phyloP scores from a whole-genome alignment of 495 filamentous ascomycete genomes.

The Penicillium tannophilum region DNA sequence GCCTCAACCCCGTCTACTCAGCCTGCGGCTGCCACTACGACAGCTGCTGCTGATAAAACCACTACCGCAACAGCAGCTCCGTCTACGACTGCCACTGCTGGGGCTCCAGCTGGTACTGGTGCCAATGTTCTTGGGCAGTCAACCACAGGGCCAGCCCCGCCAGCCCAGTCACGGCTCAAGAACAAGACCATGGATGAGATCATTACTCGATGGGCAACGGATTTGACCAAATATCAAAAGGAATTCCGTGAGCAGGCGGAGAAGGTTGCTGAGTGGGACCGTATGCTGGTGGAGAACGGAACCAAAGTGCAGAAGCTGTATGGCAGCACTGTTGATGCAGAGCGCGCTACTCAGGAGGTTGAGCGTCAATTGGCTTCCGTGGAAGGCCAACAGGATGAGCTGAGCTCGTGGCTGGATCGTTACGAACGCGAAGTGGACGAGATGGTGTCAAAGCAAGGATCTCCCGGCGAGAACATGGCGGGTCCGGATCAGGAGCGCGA shows the following conservation, averaged over 20 bases:
- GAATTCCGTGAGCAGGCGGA: conserved; percentile 88
- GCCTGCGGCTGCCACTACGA: conserved; percentile 23
- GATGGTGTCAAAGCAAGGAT: conserved; percentile 73
- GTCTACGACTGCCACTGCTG: conserved; percentile 26
- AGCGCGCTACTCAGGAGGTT: conserved; percentile 85
- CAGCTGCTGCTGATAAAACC: conserved; percentile 18
- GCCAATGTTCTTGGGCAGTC: conserved; percentile 60
- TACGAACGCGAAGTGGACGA: conserved; percentile 90
- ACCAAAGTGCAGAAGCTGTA: conserved; percentile 91
- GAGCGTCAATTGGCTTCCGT: conserved; percentile 86
- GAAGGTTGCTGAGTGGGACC: conserved; percentile 89
- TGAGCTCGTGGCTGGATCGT: conserved; percentile 78
- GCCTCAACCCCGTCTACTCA: conserved; percentile 30
- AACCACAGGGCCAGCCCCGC: conserved; percentile 74
- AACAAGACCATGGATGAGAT: conserved; percentile 99
- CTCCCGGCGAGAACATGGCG: conserved; percentile 67
- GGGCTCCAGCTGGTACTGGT: conserved; percentile 31
- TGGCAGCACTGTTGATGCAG: conserved; percentile 82
- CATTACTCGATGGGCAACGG: conserved; percentile 94
- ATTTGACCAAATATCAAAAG: conserved; percentile 92
- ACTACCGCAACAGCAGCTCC: conserved; percentile 30
- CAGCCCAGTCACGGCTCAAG: conserved; percentile 81
- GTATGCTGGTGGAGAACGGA: conserved; percentile 84
- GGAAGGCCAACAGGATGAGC: conserved; percentile 88
- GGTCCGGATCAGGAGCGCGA: conserved; percentile 94